Evolutionary conservation across 2,329 filamentous ascomycete species (phyloP).

Genomic region (Penicillium sp.): DNA sequence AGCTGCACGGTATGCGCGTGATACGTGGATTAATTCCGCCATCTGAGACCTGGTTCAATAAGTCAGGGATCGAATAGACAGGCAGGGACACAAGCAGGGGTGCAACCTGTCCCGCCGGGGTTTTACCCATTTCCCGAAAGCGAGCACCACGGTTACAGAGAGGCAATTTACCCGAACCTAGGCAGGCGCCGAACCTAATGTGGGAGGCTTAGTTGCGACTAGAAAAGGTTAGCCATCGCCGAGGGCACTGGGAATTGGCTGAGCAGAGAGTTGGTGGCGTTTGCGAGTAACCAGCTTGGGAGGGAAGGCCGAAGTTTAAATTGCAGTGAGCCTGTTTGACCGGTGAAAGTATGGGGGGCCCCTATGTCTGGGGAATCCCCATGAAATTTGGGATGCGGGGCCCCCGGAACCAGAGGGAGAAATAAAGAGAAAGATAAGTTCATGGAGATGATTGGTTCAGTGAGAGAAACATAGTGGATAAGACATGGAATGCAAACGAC

Average conservation of each 20-base stretch:
- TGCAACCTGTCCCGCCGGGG: not conserved
- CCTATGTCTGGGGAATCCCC: not conserved
- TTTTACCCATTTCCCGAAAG: not conserved
- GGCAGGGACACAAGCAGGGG: not conserved
- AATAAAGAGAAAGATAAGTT: not conserved
- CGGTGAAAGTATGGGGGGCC: not conserved
- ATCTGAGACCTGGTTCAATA: not conserved
- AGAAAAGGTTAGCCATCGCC: not conserved
- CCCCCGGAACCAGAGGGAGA: not conserved
- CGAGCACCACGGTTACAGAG: not conserved
- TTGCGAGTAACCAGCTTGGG: not conserved
- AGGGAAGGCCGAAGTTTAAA: not conserved
- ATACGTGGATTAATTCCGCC: slow-evolving; percentile 8
- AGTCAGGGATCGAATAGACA: not conserved
- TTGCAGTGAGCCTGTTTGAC: not conserved
- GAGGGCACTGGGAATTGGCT: not conserved
- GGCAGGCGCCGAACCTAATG: not conserved
- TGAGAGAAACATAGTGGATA: not conserved
- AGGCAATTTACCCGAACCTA: not conserved
- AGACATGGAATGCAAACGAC: not conserved
- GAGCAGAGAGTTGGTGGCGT: slow-evolving; percentile 1
- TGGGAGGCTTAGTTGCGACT: not conserved
- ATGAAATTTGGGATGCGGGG: slow-evolving; percentile 1
- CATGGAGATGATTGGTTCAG: not conserved
- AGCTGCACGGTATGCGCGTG: not conserved